Conservation (phyloP, 2,329 filamentous ascomycete genomes). For the Aspergillus felis region DNA sequence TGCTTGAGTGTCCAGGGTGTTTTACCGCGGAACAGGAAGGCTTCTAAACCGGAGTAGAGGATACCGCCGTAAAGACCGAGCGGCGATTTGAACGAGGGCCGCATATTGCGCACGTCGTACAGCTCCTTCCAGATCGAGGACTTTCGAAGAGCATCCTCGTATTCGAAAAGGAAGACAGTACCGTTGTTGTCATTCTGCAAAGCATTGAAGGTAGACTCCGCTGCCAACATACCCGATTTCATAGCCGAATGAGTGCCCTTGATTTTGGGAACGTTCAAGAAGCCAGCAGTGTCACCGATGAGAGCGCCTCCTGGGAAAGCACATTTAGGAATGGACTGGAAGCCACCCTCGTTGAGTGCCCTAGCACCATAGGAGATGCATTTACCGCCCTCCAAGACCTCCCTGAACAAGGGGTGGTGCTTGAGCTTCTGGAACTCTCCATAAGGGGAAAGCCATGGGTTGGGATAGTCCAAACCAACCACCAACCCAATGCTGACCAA, state of each 20-base stretch:
- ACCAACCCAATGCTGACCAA: conserved; percentile 89
- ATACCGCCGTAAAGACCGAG: conserved; percentile 87
- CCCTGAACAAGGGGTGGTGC: conserved; percentile 85
- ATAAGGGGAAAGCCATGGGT: conserved; percentile 95
- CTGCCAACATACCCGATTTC: conserved; percentile 94
- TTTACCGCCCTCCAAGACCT: conserved; percentile 89
- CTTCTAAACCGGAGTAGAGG: conserved; percentile 88
- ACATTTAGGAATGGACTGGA: conserved; percentile 95
- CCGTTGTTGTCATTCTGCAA: conserved; percentile 57
- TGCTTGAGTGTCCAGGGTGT: conserved; percentile 92
- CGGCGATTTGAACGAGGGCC: conserved; percentile 85
- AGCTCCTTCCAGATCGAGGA: conserved; percentile 93
- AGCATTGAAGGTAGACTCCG: conserved; percentile 81
- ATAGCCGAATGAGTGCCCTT: conserved; percentile 98
- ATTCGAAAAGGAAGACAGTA: conserved; percentile 88
- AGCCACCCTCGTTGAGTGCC: conserved; percentile 88
- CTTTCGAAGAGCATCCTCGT: conserved; percentile 81
- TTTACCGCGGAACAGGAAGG: conserved; percentile 78
- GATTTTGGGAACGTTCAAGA: conserved; percentile 96
- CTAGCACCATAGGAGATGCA: conserved; percentile 95
- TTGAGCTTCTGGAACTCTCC: conserved; percentile 98
- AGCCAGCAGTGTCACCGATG: conserved; percentile 93
- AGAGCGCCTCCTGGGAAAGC: conserved; percentile 93
- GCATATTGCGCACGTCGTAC: conserved; percentile 94
- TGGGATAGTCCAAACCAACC: conserved; percentile 89